Conservation (phyloP, 2,329 filamentous ascomycete species). For the Graphium sp. region DNA sequence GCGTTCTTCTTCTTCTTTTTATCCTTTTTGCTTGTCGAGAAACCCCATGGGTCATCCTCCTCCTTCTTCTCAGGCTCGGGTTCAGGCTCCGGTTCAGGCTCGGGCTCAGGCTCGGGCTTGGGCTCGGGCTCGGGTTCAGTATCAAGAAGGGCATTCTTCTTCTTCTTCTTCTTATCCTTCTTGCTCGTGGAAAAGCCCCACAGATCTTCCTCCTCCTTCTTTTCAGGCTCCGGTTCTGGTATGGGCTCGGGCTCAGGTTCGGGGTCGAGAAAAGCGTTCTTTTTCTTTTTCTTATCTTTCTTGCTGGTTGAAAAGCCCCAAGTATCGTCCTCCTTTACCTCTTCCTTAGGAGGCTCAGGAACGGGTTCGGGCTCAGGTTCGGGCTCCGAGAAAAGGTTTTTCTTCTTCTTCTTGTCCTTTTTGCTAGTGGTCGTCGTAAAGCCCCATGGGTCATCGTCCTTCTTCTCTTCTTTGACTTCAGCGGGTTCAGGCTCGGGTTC, state of each 20-base stretch:
- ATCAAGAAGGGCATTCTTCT: conserved; percentile 11
- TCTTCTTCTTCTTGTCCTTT: conserved; percentile 17
- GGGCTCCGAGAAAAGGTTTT: conserved; percentile 9
- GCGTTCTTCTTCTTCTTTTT: conserved; percentile 16
- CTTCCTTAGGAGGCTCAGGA: conserved; percentile 12
- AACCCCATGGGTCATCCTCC: conserved; percentile 15
- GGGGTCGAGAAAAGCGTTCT: conserved; percentile 11
- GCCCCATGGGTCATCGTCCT: conserved; percentile 13
- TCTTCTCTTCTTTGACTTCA: conserved; percentile 8
- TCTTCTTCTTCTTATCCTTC: conserved; percentile 22
- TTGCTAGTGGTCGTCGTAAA: conserved; percentile 5
- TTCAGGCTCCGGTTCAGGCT: conserved; percentile 6
- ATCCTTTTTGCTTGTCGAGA: conserved; percentile 13
- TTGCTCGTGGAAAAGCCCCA: conserved; percentile 10
- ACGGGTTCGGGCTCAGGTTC: conserved; percentile 12
- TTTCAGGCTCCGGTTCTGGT: conserved; percentile 6
- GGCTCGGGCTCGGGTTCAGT: conserved; percentile 9
- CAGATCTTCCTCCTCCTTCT: conserved; percentile 8
- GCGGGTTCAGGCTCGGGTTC: conserved; percentile 8
- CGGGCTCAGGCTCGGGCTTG: conserved; percentile 7
- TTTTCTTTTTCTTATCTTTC: conserved; percentile 23
- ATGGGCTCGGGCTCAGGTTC: conserved; percentile 10
- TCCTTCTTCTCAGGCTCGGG: conserved; percentile 12
- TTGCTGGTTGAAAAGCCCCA: conserved; percentile 21
- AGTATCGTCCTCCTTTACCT: conserved; percentile 20